Evolutionary conservation across 148 eudicot genomes (phyloP).

Genomic region (Rhododendron simsii): DNA sequence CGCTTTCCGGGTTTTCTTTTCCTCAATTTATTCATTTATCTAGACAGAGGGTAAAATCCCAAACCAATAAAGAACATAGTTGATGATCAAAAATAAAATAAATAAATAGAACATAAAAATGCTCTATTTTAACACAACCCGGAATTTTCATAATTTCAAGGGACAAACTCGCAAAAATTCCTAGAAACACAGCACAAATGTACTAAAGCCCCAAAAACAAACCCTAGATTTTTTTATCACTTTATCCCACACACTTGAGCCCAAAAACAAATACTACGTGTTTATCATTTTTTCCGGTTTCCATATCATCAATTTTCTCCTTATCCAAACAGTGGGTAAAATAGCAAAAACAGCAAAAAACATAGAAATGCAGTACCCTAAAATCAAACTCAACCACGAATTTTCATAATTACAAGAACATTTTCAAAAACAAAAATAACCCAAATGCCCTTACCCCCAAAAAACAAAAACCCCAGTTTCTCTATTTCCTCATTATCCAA

Average conservation of each 20-base stretch:
- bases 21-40: neutral
- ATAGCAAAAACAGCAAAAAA: neutral
- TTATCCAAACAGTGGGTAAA: neutral
- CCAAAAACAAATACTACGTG: neutral
- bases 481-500: neutral
- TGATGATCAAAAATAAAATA: too few relatives aligned
- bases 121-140: neutral
- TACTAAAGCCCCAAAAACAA: neutral
- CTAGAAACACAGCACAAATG: neutral
- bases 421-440: neutral
- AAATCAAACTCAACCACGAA: neutral
- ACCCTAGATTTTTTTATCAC: neutral
- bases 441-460: neutral
- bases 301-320: neutral
- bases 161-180: neutral
- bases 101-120: neutral
- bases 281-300: neutral
- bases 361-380: neutral
- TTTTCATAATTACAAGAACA: neutral
- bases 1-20: neutral
- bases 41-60: neutral
- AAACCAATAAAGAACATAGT: neutral
- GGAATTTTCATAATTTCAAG: neutral
- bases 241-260: neutral
- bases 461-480: neutral